These are phyloP conservation scores for Quercus tomentella DNA, from an alignment of 331 rosid genomes.

Conservation along the genomic window DNA sequence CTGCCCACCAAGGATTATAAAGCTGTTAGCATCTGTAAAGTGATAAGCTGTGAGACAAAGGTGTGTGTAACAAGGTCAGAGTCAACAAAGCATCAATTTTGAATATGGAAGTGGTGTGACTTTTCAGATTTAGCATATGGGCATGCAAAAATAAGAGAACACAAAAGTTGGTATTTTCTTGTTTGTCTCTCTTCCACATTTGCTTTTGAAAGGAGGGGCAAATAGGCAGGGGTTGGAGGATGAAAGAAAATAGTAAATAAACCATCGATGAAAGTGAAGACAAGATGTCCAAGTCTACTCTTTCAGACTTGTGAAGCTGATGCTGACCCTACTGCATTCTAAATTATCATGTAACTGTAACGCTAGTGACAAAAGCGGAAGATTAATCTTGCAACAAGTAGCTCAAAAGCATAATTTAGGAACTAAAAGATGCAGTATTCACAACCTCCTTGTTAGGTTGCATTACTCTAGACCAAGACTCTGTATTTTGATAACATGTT, in stretches of 20 bases:
- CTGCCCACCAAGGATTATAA: conserved; percentile 33
- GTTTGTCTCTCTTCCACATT: too few relatives aligned
- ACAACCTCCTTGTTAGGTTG: background rate
- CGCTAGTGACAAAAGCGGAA: too few relatives aligned
- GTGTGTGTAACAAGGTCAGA: background rate
- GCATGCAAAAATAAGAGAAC: background rate
- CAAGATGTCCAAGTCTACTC: background rate
- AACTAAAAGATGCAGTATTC: background rate
- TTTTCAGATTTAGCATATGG: background rate
- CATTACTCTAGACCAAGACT: background rate
- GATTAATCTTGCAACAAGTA: too few relatives aligned
- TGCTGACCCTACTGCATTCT: too few relatives aligned
- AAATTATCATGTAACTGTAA: too few relatives aligned
- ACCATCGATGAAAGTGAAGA: background rate
- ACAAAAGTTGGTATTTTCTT: background rate
- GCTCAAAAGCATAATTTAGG: background rate
- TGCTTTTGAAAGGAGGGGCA: too few relatives aligned
- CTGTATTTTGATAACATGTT: background rate
- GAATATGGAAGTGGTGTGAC: background rate
- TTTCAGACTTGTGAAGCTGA: background rate
- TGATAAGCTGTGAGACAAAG: background rate
- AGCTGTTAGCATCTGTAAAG: background rate
- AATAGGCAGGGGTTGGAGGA: too few relatives aligned
- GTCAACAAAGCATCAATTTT: background rate
- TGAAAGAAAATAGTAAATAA: too few relatives aligned